These are phyloP conservation scores for Diaporthe sp. DNA, from an alignment of 2,329 filamentous ascomycete genomes.

Conservation along the genomic window DNA sequence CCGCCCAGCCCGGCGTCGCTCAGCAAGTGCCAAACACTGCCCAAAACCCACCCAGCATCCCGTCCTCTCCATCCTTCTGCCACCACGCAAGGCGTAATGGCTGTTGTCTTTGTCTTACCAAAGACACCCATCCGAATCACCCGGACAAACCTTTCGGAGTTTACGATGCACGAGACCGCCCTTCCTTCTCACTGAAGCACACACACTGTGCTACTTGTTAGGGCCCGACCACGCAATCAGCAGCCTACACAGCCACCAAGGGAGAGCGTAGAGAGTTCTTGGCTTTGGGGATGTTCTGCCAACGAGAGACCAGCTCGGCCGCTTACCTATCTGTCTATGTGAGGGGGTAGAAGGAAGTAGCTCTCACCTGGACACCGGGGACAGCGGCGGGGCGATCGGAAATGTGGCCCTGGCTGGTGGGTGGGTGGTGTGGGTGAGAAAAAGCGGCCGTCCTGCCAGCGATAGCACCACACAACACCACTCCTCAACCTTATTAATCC, in stretches of 20 bases:
- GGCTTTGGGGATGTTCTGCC: not conserved
- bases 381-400: slow-evolving; percentile 7
- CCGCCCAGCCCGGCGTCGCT: not conserved
- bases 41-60: not conserved
- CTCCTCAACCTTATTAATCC: not conserved
- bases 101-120: not conserved
- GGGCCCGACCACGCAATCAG: not conserved
- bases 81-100: not conserved
- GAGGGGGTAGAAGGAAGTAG: not conserved
- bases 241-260: slow-evolving; percentile 31
- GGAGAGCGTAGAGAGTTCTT: slow-evolving; percentile 15
- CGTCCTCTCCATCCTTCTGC: not conserved
- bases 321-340: not conserved
- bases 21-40: slow-evolving; percentile 12
- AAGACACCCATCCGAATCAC: not conserved
- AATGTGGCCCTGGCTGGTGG: not conserved
- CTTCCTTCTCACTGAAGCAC: not conserved
- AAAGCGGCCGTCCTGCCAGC: slow-evolving; percentile 9
- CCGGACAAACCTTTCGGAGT: slow-evolving; percentile 13
- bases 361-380: not conserved
- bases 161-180: slow-evolving; percentile 4
- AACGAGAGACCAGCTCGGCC: slow-evolving; percentile 3
- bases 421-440: slow-evolving; percentile 3
- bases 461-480: not conserved
- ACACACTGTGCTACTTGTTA: slow-evolving; percentile 25